A percentile compares a stretch with the other conserved stretches of the same genome.
Conservation (phyloP, 306 rosid genomes). For the Prunus mume region DNA sequence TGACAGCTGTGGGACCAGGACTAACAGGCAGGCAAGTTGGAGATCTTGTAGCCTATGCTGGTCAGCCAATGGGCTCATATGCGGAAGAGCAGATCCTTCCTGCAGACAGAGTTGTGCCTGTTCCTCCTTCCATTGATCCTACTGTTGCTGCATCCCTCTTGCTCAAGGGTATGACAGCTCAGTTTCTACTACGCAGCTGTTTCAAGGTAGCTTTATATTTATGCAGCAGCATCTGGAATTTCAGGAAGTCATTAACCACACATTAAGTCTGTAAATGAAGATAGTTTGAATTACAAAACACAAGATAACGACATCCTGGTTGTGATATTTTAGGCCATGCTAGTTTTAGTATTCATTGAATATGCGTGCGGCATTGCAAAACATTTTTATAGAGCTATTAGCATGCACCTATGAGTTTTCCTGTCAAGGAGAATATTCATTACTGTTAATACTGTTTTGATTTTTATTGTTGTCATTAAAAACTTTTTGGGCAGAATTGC, state of each 20-base stretch:
- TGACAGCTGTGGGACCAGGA: constrained; percentile 79
- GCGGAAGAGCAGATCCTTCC: constrained; percentile 96
- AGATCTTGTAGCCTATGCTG: constrained; percentile 78
- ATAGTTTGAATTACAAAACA: neutral
- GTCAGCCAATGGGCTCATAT: constrained; percentile 85
- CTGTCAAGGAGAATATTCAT: neutral
- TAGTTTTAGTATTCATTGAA: neutral
- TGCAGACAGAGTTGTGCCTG: constrained; percentile 64
- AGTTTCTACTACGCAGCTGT: constrained; percentile 59
- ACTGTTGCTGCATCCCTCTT: constrained; percentile 66
- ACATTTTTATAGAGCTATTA: neutral
- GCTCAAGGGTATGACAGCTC: constrained; percentile 84
- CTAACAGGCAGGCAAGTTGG: constrained; percentile 68
- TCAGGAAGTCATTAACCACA: constrained; percentile 2
- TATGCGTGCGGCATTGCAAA: neutral
- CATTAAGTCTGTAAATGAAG: neutral
- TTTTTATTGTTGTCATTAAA: too few relatives aligned
- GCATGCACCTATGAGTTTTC: neutral
- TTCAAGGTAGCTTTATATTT: constrained; percentile 59
- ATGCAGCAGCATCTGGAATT: neutral
- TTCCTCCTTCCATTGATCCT: constrained; percentile 80
- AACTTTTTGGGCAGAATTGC: too few relatives aligned
- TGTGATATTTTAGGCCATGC: too few relatives aligned
- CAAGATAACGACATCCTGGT: neutral
- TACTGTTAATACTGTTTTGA: neutral